Evolutionary conservation across 306 rosid species (phyloP).

Genomic region (Quercus rubra): DNA sequence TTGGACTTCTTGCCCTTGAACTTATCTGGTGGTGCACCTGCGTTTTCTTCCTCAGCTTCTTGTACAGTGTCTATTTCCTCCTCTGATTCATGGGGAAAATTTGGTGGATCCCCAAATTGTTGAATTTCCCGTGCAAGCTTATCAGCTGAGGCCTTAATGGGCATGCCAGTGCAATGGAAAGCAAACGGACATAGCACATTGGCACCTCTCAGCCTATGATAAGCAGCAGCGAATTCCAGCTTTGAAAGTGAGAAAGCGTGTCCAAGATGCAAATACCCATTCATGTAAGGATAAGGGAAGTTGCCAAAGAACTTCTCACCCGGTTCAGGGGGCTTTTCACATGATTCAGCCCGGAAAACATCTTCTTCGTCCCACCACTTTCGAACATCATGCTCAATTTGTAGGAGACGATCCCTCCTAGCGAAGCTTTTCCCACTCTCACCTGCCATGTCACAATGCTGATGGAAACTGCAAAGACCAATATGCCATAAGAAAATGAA

Average conservation of each 20-base stretch:
- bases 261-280: conserved; percentile 81
- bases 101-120: conserved; percentile 68
- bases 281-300: conserved; percentile 93
- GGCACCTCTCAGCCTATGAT: conserved; percentile 78
- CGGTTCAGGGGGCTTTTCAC: conserved; percentile 50
- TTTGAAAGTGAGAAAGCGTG: conserved; percentile 81
- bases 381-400: conserved; percentile 62
- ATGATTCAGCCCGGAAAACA: conserved; percentile 70
- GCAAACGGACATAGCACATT: conserved; percentile 83
- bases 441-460: conserved; percentile 53
- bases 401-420: conserved; percentile 70
- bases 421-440: conserved; percentile 73
- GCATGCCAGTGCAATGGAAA: conserved; percentile 99
- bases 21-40: conserved; percentile 51
- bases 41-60: conserved; percentile 31
- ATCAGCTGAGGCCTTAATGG: conserved; percentile 94
- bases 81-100: conserved; percentile 44
- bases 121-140: conserved; percentile 77
- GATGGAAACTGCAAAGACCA: conserved; percentile 41
- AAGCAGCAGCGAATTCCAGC: conserved; percentile 84
- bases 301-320: conserved; percentile 89
- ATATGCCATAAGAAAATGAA: not conserved
- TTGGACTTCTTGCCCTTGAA: conserved; percentile 91
- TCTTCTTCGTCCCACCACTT: conserved; percentile 80
- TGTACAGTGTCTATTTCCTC: conserved; percentile 32